Conservation (phyloP, 1,284 basidiomycete genomes). For the Tremellales sp. region DNA sequence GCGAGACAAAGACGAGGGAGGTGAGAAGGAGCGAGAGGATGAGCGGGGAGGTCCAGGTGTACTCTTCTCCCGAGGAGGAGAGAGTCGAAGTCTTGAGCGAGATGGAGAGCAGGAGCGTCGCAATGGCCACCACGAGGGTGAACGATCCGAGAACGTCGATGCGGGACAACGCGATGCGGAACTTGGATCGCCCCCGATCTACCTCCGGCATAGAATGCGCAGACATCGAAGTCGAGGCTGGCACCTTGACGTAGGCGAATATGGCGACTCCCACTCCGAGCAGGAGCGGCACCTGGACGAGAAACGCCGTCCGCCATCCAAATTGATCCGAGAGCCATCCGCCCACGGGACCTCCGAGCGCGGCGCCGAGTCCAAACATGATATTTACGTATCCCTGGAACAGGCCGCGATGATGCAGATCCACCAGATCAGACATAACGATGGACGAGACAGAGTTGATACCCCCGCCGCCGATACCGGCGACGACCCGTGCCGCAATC, state of each 20-base stretch:
- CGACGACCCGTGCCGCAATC: slow-evolving; percentile 71
- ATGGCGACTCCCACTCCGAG: slow-evolving; percentile 15
- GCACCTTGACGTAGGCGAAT: slow-evolving; percentile 14
- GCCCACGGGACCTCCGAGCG: slow-evolving; percentile 67
- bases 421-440: slow-evolving; percentile 53
- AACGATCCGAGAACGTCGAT: slow-evolving; percentile 78
- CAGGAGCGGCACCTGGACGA: slow-evolving; percentile 57
- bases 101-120: slow-evolving; percentile 67
- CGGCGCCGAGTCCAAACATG: slow-evolving; percentile 46
- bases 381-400: slow-evolving; percentile 86
- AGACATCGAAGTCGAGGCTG: slow-evolving; percentile 1
- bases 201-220: neutral
- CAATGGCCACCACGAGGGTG: slow-evolving; percentile 69
- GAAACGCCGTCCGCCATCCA: slow-evolving; percentile 63
- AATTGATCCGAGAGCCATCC: slow-evolving; percentile 78
- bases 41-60: slow-evolving; percentile 62
- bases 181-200: slow-evolving; percentile 47
- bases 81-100: slow-evolving; percentile 63
- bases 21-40: slow-evolving; percentile 62
- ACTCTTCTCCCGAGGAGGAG: slow-evolving; percentile 24
- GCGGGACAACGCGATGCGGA: slow-evolving; percentile 62
- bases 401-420: slow-evolving; percentile 76
- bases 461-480: slow-evolving; percentile 73
- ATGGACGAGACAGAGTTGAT: slow-evolving; percentile 34
- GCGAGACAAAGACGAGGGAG: slow-evolving; percentile 55